Base-by-base conservation (phyloP, 139 green algal genomes). In the Chlorella vulgaris region DNA sequence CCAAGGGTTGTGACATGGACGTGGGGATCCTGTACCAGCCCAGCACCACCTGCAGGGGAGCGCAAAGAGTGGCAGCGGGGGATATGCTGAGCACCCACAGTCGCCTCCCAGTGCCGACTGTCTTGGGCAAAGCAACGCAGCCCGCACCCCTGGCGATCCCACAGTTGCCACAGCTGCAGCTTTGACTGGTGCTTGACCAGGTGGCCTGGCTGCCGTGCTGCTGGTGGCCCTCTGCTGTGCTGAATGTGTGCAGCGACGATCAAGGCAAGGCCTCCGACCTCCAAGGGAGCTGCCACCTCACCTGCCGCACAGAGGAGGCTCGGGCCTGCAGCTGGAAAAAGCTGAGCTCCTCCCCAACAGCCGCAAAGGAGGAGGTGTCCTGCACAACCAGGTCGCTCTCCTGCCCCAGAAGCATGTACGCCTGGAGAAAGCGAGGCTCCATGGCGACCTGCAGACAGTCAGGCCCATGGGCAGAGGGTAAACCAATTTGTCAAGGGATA, bases 271-370 rank as follows among this genome's bases (percentile, higher is more conserved):
- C 13, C 47, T 24, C 15, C 10, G 47, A 15, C 47, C 47, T 24
- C 47, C 47, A 58, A n/a, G n/a, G n/a, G n/a, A n/a, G n/a, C n/a
- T n/a, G n/a, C n/a, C n/a, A n/a, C n/a, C 70, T 47, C 68, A 90
- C 83, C 71, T 83, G 76, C 15, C 29, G 40, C 19, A 77, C 60
- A 29, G 62, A 81, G 38, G 74, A 61, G 28, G 42, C 87, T 15
- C 74, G 82, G 28, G 47, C 74, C 83, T 88, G 84, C 47, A 93
- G 80, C 83, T 88, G 69, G 76, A 85, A 71, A 61, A 84, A 94
- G 69, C 43, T 87, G 0, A 93, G 47, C n/a, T 36, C n/a, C 70
- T 94, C 91, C 6, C 81, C 74, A 33, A 77, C 66, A 0, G 4
- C 68, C 0, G 81, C 80, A 36, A 87, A 82, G 1, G 58, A 33